Base-by-base conservation (phyloP, 495 filamentous ascomycete species). In the Aspergillus saccharolyticus region DNA sequence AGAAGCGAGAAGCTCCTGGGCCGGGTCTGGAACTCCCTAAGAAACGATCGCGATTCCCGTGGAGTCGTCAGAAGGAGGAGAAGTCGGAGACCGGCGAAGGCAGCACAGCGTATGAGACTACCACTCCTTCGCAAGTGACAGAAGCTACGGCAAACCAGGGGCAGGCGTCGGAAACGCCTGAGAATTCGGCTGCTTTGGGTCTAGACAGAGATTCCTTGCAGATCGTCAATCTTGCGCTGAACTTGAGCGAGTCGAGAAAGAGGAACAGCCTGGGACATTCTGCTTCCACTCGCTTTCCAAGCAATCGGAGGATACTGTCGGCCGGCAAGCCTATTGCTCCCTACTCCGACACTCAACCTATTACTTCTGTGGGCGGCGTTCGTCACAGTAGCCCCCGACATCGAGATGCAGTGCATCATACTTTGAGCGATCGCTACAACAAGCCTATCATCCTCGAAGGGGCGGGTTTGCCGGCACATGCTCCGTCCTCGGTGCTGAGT, bases 151-250 rank as follows among this genome's bases (percentile, higher is more conserved):
- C 30, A 12, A 4, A 47, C 17, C 28, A 62, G 14, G 51, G 56
- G 51, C 59, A 63, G 46, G 58, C 56, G 6, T 30, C 44, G 22
- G 49, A 56, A 19, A 52, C 50, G 28, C 30, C 52, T 20, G 56
- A 56, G 7, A 57, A 56, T n/a, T 65, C 62, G 47, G 45, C 62
- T 22, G 45, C 64, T 7, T 50, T 65, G 42, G 77, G 74, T 0
- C 63, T 88, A 14, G 88, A 91, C 70, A 74, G 82, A 17, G 90
- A 97, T 62, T 85, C 90, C 19, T 78, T 88, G 18, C 88, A 96
- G 69, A 92, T 97, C 56, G 89, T 97, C 42, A 91, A 88, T 63
- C 85, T 97, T 70, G 92, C 92, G 1, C 73, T 97, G 66, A 93
- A 87, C 64, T 71, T 97, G 50, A 96, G 88, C 73, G 89, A 96